These are phyloP conservation scores for Halophytophthora batemanensis DNA, from an alignment of 352 stramenopile genomes.

Conservation along the genomic window DNA sequence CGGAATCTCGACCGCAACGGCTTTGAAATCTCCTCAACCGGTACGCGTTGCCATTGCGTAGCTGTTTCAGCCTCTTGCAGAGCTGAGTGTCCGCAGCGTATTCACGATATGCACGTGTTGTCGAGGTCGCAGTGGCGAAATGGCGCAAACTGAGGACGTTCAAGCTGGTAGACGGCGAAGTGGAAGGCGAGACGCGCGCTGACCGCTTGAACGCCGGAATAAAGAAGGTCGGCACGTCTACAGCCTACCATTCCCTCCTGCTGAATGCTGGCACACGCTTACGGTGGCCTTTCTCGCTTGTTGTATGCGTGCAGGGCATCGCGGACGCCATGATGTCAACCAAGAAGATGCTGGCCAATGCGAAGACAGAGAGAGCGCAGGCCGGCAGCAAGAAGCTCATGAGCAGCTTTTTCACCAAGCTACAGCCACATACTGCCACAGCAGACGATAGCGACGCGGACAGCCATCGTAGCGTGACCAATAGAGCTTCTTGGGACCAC, in stretches of 20 bases:
- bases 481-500: conserved; percentile 5
- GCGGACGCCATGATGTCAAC: conserved; percentile 26
- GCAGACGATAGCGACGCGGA: conserved; percentile 13
- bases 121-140: conserved; percentile 37
- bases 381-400: conserved; percentile 26
- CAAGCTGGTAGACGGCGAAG: conserved; percentile 51
- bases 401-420: conserved; percentile 22
- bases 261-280: neutral
- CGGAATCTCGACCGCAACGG: conserved; percentile 55
- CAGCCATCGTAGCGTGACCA: conserved; percentile 13
- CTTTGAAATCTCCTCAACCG: conserved; percentile 36
- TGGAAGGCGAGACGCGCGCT: conserved; percentile 53
- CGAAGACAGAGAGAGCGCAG: conserved; percentile 23
- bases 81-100: neutral
- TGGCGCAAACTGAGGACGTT: conserved; percentile 81
- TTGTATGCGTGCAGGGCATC: conserved; percentile 14
- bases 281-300: neutral
- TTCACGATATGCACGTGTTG: conserved; percentile 1
- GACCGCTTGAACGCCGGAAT: conserved; percentile 55
- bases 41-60: too few relatives aligned
- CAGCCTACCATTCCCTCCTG: neutral
- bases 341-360: conserved; percentile 22
- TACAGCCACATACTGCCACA: neutral
- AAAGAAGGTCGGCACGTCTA: conserved; percentile 26
- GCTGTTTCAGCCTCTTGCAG: neutral